A percentile compares a stretch with the other conserved stretches of the same genome.
Conservation (phyloP, 805 yeast genomes). For the Candida tallmaniae region DNA sequence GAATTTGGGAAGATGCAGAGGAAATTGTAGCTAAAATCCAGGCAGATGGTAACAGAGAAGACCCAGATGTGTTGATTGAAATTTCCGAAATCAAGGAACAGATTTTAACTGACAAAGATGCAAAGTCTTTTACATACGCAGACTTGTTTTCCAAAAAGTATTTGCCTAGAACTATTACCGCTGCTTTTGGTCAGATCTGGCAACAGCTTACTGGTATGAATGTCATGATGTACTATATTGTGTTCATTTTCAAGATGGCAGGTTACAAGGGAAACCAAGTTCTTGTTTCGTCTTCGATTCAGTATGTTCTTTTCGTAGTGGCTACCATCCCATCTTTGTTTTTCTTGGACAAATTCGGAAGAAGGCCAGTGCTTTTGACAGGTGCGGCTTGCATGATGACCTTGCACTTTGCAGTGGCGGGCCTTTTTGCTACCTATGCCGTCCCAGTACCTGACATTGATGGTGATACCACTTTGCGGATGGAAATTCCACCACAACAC, state of each 20-base stretch:
- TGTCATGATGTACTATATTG: constrained; percentile 64
- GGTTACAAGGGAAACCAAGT: constrained; percentile 50
- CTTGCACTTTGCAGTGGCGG: constrained; percentile 30
- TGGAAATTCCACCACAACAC: constrained; percentile 28
- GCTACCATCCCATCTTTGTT: constrained; percentile 57
- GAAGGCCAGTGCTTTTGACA: constrained; percentile 52
- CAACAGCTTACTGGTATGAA: constrained; percentile 63
- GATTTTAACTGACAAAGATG: constrained; percentile 45
- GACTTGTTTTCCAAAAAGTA: constrained; percentile 48
- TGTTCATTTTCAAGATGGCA: constrained; percentile 59
- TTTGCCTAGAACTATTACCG: constrained; percentile 43
- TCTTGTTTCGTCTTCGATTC: constrained; percentile 50
- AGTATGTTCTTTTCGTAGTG: constrained; percentile 47
- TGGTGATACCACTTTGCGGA: constrained; percentile 26
- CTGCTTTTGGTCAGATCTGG: constrained; percentile 50
- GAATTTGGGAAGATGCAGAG: constrained; percentile 26
- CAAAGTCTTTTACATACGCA: constrained; percentile 37
- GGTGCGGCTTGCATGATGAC: constrained; percentile 41
- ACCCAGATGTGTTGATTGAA: constrained; percentile 25
- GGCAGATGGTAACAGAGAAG: constrained; percentile 21
- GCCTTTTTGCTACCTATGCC: constrained; percentile 35
- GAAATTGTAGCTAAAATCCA: constrained; percentile 24
- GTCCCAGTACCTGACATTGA: constrained; percentile 17
- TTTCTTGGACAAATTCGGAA: constrained; percentile 55
- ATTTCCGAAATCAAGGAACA: constrained; percentile 33